These are phyloP conservation scores for Blastocystis sp. DNA, from an alignment of 352 stramenopile genomes.

Conservation along the genomic window DNA sequence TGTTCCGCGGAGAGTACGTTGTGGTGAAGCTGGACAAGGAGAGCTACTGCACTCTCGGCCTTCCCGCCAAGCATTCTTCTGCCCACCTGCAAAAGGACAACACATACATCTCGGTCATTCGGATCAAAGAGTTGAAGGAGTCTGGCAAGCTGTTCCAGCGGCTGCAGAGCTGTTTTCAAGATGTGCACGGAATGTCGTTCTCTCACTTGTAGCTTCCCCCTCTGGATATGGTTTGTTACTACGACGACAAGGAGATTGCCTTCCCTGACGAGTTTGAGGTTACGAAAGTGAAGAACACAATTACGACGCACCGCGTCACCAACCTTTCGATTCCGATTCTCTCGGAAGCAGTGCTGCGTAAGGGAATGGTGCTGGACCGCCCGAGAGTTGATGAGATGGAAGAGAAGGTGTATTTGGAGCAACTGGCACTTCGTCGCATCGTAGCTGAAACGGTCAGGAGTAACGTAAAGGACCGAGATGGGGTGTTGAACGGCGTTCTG, in stretches of 20 bases:
- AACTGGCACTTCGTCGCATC: not conserved
- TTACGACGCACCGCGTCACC: not conserved
- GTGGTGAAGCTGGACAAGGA: constrained; percentile 10
- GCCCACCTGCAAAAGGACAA: not conserved
- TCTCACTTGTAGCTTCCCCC: constrained; percentile 3
- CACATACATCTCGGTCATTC: not conserved
- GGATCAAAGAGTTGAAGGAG: not conserved
- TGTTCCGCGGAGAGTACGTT: constrained; percentile 33
- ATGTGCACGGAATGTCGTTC: not conserved
- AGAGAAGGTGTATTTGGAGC: no score
- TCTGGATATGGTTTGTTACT: not conserved
- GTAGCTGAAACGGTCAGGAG: not conserved
- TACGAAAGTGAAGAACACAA: not conserved
- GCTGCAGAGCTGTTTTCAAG: constrained; percentile 17
- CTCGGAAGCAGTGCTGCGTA: not conserved
- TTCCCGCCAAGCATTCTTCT: constrained; percentile 2
- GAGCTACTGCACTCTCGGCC: not conserved
- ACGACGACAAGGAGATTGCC: not conserved
- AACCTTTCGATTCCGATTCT: not conserved
- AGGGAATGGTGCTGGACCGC: not conserved
- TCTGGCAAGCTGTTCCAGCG: constrained; percentile 2
- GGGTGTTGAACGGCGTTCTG: not conserved
- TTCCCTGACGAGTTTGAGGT: constrained; percentile 12
- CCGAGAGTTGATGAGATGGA: no score
- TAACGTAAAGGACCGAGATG: constrained; percentile 23